These are phyloP conservation scores for Yarrowia porcina DNA, from an alignment of 805 yeast species.

Conservation along the genomic window DNA sequence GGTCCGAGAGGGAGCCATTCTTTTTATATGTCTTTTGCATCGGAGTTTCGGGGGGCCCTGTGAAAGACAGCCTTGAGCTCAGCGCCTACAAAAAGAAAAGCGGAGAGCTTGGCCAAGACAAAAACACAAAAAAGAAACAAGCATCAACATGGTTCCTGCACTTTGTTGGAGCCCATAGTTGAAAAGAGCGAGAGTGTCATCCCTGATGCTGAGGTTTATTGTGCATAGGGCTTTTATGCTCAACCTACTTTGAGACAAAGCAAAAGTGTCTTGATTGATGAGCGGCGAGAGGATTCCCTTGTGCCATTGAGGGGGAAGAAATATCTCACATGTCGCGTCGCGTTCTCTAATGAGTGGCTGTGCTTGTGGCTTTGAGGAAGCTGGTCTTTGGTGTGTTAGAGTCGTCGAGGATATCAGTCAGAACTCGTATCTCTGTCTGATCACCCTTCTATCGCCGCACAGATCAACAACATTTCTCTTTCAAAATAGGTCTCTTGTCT, in stretches of 20 bases:
- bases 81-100: background rate
- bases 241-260: background rate
- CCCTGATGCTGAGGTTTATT: constrained; percentile 3
- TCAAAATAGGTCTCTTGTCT: background rate
- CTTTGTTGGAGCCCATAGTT: background rate
- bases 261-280: background rate
- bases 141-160: background rate
- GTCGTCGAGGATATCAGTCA: too few species aligned
- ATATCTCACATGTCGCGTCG: background rate
- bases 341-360: background rate
- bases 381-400: too few species aligned
- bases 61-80: background rate
- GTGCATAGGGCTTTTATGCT: background rate
- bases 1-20: background rate
- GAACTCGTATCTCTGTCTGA: background rate
- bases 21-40: background rate
- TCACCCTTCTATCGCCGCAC: background rate
- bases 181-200: background rate
- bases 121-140: background rate
- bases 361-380: background rate
- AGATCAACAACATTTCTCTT: background rate
- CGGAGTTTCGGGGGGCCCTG: background rate
- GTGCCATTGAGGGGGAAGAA: background rate
- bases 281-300: background rate
- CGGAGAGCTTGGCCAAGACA: background rate